Percentiles rank a stretch among this genome's conserved stretches.
phyloP scores from a whole-genome alignment of 768 basidiomycete genomes.

The Russula griseocarnosa region DNA sequence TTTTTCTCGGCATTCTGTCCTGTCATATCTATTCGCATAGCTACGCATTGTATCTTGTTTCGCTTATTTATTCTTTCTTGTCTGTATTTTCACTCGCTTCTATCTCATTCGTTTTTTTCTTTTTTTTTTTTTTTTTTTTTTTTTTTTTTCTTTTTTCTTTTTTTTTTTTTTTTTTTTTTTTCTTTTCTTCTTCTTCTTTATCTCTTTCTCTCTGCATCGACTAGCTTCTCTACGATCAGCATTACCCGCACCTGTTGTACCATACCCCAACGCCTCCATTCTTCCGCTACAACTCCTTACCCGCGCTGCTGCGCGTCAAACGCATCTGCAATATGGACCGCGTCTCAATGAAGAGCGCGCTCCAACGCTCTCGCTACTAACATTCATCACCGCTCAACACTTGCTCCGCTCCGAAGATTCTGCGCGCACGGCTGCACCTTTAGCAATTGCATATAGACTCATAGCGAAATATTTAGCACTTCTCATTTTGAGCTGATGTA shows the following conservation, averaged over 20 bases:
- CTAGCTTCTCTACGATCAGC: conserved; percentile 32
- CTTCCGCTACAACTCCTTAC: conserved; percentile 1
- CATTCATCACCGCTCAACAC: conserved; percentile 17
- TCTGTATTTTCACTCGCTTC: no score
- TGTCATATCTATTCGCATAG: no score
- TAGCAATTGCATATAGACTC: conserved; percentile 24
- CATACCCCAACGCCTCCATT: conserved; percentile 21
- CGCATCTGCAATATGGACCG: conserved; percentile 28
- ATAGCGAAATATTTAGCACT: conserved; percentile 27
- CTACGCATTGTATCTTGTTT: no score
- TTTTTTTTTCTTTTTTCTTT: no score
- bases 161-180: no score
- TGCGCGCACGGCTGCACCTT: conserved; percentile 23
- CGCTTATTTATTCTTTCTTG: no score
- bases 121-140: no score
- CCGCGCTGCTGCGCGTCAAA: conserved; percentile 17
- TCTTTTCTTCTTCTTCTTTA: no score
- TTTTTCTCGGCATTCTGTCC: no score
- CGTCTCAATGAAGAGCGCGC: conserved; percentile 26
- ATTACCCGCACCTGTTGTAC: conserved; percentile 28
- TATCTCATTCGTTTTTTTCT: no score
- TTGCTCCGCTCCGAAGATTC: conserved; percentile 3
- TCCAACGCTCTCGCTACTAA: conserved; percentile 27
- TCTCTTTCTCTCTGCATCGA: conserved; percentile 46
- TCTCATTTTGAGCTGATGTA: conserved; percentile 15